phyloP scores from a whole-genome alignment of 1,284 basidiomycete genomes.

The Cryptococcus deneoformans region DNA sequence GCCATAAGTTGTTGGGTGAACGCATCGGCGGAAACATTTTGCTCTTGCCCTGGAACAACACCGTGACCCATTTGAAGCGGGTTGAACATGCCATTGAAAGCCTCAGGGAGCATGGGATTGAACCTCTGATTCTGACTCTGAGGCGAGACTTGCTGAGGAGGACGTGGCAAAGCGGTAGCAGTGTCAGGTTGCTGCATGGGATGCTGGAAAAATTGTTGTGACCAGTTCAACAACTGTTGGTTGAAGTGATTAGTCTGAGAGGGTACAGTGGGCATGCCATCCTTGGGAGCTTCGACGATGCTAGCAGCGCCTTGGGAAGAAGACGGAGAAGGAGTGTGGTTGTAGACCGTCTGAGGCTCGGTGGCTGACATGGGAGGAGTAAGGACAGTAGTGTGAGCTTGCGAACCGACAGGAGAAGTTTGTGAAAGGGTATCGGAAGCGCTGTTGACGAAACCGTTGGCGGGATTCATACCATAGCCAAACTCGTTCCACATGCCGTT shows the following conservation, averaged over 20 bases:
- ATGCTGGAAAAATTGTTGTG: background rate
- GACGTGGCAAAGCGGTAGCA: conserved; percentile 14
- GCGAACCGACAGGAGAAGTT: background rate
- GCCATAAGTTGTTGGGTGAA: conserved; percentile 27
- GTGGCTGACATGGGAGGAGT: conserved; percentile 26
- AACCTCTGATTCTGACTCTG: conserved; percentile 3
- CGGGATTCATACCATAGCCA: background rate
- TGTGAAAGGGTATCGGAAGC: conserved; percentile 1
- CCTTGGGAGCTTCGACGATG: background rate
- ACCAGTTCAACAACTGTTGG: background rate
- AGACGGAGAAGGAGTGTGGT: conserved; percentile 32
- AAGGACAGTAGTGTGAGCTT: conserved; percentile 15
- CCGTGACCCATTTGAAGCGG: conserved; percentile 2
- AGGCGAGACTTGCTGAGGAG: conserved; percentile 17
- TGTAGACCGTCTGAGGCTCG: conserved; percentile 14
- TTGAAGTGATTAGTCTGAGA: conserved; percentile 9
- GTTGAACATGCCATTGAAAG: conserved; percentile 16
- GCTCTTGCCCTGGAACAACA: conserved; percentile 6
- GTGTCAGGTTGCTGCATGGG: background rate
- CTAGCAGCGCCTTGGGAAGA: conserved; percentile 17
- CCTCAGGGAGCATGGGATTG: conserved; percentile 11
- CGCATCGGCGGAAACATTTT: conserved; percentile 4
- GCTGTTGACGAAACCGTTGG: background rate
- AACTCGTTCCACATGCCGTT: background rate
- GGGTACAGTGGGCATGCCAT: conserved; percentile 5